phyloP scores from a whole-genome alignment of 164 flowering plant genomes.

The Chimonanthus praecox region DNA sequence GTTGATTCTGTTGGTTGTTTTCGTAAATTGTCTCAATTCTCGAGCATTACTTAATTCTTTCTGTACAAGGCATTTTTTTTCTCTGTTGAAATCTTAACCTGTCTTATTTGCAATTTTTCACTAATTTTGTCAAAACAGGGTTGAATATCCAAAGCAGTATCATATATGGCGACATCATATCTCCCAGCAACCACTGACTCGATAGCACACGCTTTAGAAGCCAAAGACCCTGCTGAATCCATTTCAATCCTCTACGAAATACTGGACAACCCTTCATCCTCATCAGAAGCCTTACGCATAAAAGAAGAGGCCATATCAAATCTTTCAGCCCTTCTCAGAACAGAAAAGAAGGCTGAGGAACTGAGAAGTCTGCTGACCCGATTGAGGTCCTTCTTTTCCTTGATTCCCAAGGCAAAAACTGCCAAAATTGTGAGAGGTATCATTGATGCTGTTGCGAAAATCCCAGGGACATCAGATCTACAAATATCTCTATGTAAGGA shows the following conservation, averaged over 20 bases:
- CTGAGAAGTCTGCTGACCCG: slow-evolving; percentile 57
- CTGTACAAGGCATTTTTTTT: too few relatives aligned
- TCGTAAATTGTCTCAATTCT: background rate
- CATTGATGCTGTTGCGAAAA: slow-evolving; percentile 62
- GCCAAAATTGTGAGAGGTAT: slow-evolving; percentile 64
- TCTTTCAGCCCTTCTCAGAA: slow-evolving; percentile 55
- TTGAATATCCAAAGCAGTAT: slow-evolving; percentile 5
- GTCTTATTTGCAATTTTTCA: background rate
- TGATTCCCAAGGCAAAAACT: slow-evolving; percentile 68
- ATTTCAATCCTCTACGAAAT: slow-evolving; percentile 45
- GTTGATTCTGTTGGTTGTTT: background rate
- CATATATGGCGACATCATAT: slow-evolving; percentile 45
- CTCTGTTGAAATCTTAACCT: background rate
- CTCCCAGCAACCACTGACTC: slow-evolving; percentile 65
- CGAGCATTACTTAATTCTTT: too few relatives aligned
- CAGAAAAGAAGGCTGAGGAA: slow-evolving; percentile 58
- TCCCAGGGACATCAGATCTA: slow-evolving; percentile 63
- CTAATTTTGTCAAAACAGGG: background rate
- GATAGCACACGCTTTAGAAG: slow-evolving; percentile 55
- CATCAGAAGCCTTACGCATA: slow-evolving; percentile 47
- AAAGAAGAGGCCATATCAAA: slow-evolving; percentile 63
- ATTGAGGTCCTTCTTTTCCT: slow-evolving; percentile 56
- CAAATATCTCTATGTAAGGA: slow-evolving; percentile 62
- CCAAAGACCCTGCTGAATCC: slow-evolving; percentile 43
- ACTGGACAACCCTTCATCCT: slow-evolving; percentile 53